These are phyloP conservation scores for Dicorynia guianensis DNA, from an alignment of 306 rosid species.

Conservation along the genomic window DNA sequence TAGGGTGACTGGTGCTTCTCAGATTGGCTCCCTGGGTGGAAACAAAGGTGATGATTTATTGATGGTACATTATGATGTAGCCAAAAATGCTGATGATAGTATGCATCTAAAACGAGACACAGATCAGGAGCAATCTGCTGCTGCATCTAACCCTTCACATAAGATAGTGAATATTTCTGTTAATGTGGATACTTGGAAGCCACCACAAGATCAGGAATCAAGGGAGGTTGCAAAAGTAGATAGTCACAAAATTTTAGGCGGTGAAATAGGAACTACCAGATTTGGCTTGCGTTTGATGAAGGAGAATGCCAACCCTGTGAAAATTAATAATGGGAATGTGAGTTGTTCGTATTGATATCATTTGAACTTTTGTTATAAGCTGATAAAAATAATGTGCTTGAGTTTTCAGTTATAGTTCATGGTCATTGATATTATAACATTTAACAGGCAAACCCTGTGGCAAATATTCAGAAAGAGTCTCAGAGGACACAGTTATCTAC, in stretches of 20 bases:
- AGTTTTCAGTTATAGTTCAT: constrained; percentile 14
- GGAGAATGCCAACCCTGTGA: constrained; percentile 53
- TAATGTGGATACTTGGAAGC: constrained; percentile 64
- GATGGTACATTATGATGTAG: constrained; percentile 45
- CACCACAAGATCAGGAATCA: constrained; percentile 55
- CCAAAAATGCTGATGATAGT: constrained; percentile 48
- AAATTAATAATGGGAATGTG: constrained; percentile 68
- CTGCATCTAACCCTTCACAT: constrained; percentile 52
- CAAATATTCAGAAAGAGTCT: constrained; percentile 57
- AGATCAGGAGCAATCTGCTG: constrained; percentile 48
- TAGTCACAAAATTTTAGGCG: constrained; percentile 46
- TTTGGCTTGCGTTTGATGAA: constrained; percentile 52
- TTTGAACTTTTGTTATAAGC: constrained; percentile 9
- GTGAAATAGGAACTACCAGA: constrained; percentile 49
- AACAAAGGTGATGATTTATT: constrained; percentile 49
- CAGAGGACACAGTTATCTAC: constrained; percentile 52
- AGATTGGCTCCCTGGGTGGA: constrained; percentile 51
- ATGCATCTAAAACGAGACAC: constrained; percentile 36
- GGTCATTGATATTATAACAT: constrained; percentile 36
- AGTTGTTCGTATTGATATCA: constrained; percentile 34
- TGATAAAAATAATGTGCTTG: constrained; percentile 4
- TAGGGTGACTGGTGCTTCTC: constrained; percentile 52
- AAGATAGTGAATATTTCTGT: constrained; percentile 60
- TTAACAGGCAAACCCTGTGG: constrained; percentile 59
- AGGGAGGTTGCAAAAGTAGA: constrained; percentile 47